Conservation (phyloP, 2,329 filamentous ascomycete species). For the Aphanocladium album region DNA sequence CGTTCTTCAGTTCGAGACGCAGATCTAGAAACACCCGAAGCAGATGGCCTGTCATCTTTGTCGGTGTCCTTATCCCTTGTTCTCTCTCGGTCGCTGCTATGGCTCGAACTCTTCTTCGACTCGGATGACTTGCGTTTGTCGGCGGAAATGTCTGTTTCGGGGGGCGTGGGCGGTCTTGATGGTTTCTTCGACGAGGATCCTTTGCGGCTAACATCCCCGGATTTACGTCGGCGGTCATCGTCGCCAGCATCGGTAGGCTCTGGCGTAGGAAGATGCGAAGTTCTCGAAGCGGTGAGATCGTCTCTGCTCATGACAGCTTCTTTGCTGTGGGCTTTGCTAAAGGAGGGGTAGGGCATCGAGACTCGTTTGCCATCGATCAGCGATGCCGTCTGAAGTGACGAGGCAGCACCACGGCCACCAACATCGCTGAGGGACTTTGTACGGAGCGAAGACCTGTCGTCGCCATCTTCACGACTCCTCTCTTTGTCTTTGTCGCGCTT, state of each 20-base stretch:
- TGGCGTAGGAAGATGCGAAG: conserved; percentile 54
- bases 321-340: conserved; percentile 89
- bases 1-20: conserved; percentile 43
- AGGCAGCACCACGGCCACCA: conserved; percentile 35
- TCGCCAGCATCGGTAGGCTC: conserved; percentile 57
- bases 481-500: conserved; percentile 28
- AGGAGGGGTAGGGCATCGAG: conserved; percentile 69
- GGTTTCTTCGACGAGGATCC: conserved; percentile 36
- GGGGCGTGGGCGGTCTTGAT: conserved; percentile 55
- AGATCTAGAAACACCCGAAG: conserved; percentile 39
- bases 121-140: conserved; percentile 25
- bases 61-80: conserved; percentile 18
- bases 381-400: conserved; percentile 21
- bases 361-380: conserved; percentile 38
- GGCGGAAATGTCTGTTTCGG: conserved; percentile 56
- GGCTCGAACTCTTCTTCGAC: conserved; percentile 17
- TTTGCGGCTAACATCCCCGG: conserved; percentile 37
- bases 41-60: conserved; percentile 37
- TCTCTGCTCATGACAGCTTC: conserved; percentile 68
- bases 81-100: conserved; percentile 16
- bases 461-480: conserved; percentile 17
- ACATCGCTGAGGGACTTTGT: conserved; percentile 42
- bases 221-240: conserved; percentile 39
- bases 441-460: conserved; percentile 12
- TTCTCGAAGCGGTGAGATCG: conserved; percentile 34